Conservation (phyloP, 2,329 filamentous ascomycete genomes). For the Elsinoe batatas region DNA sequence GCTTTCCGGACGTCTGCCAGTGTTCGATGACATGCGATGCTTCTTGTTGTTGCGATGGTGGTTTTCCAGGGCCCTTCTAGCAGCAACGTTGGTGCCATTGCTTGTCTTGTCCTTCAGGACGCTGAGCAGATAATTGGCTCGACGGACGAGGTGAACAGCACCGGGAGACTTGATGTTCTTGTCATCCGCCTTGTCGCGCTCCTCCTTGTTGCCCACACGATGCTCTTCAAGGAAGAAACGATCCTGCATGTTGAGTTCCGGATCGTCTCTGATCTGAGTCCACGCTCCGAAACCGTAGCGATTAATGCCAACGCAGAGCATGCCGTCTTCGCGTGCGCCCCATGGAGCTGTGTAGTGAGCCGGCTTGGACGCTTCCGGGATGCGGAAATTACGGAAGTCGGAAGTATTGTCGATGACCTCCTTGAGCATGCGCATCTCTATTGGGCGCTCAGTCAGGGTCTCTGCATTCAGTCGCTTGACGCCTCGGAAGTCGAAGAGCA, state of each 20-base stretch:
- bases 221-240: conserved; percentile 97
- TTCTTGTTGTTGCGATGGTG: conserved; percentile 95
- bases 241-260: conserved; percentile 72
- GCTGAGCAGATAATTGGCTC: conserved; percentile 90
- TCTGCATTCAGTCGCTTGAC: conserved; percentile 94
- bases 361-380: conserved; percentile 84
- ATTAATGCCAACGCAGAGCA: conserved; percentile 90
- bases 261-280: conserved; percentile 86
- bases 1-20: conserved; percentile 45
- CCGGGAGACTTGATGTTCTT: conserved; percentile 79
- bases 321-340: conserved; percentile 89
- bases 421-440: conserved; percentile 76
- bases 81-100: conserved; percentile 54
- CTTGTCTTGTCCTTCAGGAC: conserved; percentile 76
- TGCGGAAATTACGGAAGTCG: conserved; percentile 71
- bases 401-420: conserved; percentile 54
- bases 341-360: conserved; percentile 86
- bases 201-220: conserved; percentile 94
- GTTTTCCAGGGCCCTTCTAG: conserved; percentile 75
- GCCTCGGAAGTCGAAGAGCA: conserved; percentile 86
- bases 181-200: conserved; percentile 64
- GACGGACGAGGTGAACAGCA: conserved; percentile 91
- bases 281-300: conserved; percentile 93
- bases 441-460: conserved; percentile 82
- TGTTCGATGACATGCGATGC: conserved; percentile 47